Conservation (phyloP, 2,329 filamentous ascomycete genomes). For the Pyrenochaeta sp. region DNA sequence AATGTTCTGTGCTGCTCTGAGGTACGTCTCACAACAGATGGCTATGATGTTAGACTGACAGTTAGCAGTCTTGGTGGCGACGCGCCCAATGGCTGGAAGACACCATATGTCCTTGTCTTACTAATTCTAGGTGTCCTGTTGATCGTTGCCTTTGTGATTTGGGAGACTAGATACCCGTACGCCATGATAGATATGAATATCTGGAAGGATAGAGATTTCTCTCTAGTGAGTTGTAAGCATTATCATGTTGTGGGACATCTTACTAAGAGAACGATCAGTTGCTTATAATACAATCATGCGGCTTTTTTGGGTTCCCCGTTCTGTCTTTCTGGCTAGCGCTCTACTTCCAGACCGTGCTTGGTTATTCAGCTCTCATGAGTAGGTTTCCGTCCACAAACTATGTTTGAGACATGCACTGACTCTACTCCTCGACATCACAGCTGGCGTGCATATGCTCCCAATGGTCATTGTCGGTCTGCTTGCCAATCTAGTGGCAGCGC, state of each 20-base stretch:
- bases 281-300: slow-evolving; percentile 65
- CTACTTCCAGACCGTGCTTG: slow-evolving; percentile 68
- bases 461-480: slow-evolving; percentile 70
- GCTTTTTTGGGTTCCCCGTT: slow-evolving; percentile 70
- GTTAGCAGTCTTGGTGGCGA: slow-evolving; percentile 57
- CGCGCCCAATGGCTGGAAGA: slow-evolving; percentile 69
- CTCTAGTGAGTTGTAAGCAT: slow-evolving; percentile 56
- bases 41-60: slow-evolving; percentile 15
- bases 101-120: slow-evolving; percentile 68
- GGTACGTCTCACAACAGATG: slow-evolving; percentile 50
- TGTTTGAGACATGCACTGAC: too few species aligned
- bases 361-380: slow-evolving; percentile 62
- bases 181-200: slow-evolving; percentile 63
- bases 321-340: slow-evolving; percentile 70
- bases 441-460: slow-evolving; percentile 71
- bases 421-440: too few species aligned
- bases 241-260: neutral
- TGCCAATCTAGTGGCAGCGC: slow-evolving; percentile 70
- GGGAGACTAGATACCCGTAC: slow-evolving; percentile 64
- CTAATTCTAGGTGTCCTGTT: slow-evolving; percentile 67
- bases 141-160: slow-evolving; percentile 66
- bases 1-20: slow-evolving; percentile 69
- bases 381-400: too few species aligned
- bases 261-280: slow-evolving; percentile 50
- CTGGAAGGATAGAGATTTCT: slow-evolving; percentile 71